phyloP scores from a whole-genome alignment of 108 stramenopile genomes.

The Cyclotella sp. region DNA sequence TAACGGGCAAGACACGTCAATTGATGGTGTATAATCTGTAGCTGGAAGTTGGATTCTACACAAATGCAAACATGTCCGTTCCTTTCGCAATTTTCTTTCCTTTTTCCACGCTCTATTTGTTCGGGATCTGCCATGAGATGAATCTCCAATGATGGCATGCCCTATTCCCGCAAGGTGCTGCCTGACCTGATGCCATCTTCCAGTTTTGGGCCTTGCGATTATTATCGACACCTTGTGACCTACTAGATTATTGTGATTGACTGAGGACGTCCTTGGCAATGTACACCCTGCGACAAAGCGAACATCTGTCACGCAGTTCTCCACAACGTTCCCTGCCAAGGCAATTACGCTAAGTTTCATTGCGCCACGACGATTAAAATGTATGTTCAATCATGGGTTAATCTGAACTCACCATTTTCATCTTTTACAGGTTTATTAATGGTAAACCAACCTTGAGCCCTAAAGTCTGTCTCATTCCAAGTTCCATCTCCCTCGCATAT shows the following conservation, averaged over 20 bases:
- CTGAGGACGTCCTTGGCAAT: slow-evolving; percentile 16
- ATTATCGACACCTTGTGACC: slow-evolving; percentile 46
- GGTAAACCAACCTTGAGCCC: slow-evolving; percentile 51
- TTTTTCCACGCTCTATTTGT: slow-evolving; percentile 50
- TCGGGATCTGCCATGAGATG: slow-evolving; percentile 38
- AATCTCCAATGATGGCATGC: slow-evolving; percentile 34
- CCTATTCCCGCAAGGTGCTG: slow-evolving; percentile 62
- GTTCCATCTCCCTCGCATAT: slow-evolving; percentile 50
- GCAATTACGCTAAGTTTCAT: neutral
- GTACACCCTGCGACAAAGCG: slow-evolving; percentile 37
- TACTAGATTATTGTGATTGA: slow-evolving; percentile 27
- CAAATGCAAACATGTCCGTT: slow-evolving; percentile 47
- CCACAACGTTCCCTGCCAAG: slow-evolving; percentile 8
- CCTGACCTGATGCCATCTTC: slow-evolving; percentile 70
- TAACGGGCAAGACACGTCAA: slow-evolving; percentile 50
- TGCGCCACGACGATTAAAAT: too few species aligned
- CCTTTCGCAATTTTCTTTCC: slow-evolving; percentile 40
- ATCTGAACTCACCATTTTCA: slow-evolving; percentile 40
- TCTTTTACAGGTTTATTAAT: slow-evolving; percentile 51
- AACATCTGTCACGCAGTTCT: slow-evolving; percentile 43
- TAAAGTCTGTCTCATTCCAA: slow-evolving; percentile 44
- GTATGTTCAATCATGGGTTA: neutral
- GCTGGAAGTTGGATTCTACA: slow-evolving; percentile 39
- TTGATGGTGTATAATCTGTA: slow-evolving; percentile 44
- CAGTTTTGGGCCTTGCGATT: slow-evolving; percentile 47